These are phyloP conservation scores for Neoboletus subvelutipes DNA, from an alignment of 768 basidiomycete genomes.

Conservation along the genomic window DNA sequence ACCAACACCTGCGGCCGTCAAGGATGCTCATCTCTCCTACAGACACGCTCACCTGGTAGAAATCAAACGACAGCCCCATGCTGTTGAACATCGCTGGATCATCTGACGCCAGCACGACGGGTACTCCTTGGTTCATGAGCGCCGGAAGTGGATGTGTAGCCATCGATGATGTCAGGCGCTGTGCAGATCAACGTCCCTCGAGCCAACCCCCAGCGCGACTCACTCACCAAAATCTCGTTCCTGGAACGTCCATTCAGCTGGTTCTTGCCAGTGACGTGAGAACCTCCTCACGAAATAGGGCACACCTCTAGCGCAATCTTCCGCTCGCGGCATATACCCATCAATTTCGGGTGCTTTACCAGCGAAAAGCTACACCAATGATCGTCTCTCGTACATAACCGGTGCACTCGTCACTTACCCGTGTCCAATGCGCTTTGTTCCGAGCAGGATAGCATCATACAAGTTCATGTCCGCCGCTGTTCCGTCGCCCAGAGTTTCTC, in stretches of 20 bases:
- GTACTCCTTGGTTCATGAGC: slow-evolving; percentile 66
- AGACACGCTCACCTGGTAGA: slow-evolving; percentile 53
- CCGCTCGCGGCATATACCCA: slow-evolving; percentile 42
- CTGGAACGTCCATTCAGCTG: slow-evolving; percentile 31
- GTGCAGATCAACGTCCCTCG: not conserved
- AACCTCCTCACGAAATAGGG: slow-evolving; percentile 44
- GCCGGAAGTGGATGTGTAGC: slow-evolving; percentile 69
- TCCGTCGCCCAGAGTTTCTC: slow-evolving; percentile 50
- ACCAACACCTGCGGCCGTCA: slow-evolving; percentile 48
- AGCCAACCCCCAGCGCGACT: not conserved
- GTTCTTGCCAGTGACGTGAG: not conserved
- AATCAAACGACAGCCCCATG: slow-evolving; percentile 74
- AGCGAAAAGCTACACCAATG: slow-evolving; percentile 38
- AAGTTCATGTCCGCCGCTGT: slow-evolving; percentile 44
- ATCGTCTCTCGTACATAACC: not conserved
- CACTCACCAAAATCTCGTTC: slow-evolving; percentile 64
- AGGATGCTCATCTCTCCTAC: not conserved
- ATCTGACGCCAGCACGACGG: slow-evolving; percentile 67
- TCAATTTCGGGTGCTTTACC: slow-evolving; percentile 46
- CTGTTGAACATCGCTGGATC: slow-evolving; percentile 74
- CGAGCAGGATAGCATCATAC: slow-evolving; percentile 50
- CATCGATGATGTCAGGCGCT: slow-evolving; percentile 76
- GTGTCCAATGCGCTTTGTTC: slow-evolving; percentile 50
- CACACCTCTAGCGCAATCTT: slow-evolving; percentile 46
- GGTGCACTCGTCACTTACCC: slow-evolving; percentile 32